Conservation (phyloP, 139 green algal species). For the Nannochloris sp. region DNA sequence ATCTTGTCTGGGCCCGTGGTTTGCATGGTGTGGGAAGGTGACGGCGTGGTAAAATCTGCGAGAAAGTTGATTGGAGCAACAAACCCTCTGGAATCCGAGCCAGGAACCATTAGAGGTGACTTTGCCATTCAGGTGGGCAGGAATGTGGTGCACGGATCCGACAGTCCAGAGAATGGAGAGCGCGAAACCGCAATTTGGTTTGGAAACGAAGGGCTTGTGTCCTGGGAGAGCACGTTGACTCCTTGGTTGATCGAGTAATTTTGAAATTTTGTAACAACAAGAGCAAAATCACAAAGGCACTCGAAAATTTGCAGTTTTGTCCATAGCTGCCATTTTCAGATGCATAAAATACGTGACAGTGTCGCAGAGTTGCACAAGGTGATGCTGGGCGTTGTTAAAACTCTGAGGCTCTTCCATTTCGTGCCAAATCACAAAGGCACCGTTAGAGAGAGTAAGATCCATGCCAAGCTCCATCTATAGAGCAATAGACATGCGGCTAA, state of each 20-base stretch:
- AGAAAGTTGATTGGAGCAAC: constrained; percentile 69
- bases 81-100: constrained; percentile 84
- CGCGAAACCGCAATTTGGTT: constrained; percentile 87
- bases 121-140: constrained; percentile 86
- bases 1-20: constrained; percentile 96
- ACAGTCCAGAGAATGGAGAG: constrained; percentile 84
- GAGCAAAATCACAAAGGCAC: too few species aligned
- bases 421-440: background rate
- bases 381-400: constrained; percentile 6
- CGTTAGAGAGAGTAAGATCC: background rate
- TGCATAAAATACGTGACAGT: constrained; percentile 3
- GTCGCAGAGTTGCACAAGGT: background rate
- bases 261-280: constrained; percentile 10
- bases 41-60: constrained; percentile 82
- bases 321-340: background rate
- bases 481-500: too few species aligned
- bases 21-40: constrained; percentile 95
- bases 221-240: constrained; percentile 49
- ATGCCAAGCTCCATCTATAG: background rate
- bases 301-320: background rate
- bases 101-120: constrained; percentile 85
- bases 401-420: background rate
- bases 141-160: constrained; percentile 92
- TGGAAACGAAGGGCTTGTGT: constrained; percentile 40
- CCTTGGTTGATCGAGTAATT: constrained; percentile 64